Base-by-base conservation (phyloP, 345 rosid genomes). In the Erysimum cheiranthoides region DNA sequence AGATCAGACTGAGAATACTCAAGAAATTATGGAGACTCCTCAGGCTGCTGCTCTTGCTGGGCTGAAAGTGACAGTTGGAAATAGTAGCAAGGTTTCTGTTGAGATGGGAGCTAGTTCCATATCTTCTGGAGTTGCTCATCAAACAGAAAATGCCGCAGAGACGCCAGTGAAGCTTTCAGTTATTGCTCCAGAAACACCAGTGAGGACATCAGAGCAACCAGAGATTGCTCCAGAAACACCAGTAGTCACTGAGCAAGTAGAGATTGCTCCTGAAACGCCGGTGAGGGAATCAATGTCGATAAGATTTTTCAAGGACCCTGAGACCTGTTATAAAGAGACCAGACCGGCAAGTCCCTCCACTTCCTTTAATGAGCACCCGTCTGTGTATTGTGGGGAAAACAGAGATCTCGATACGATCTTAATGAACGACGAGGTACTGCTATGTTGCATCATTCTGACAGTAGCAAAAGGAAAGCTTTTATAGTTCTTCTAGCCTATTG, bases 191-290 rank as follows among this genome's bases (percentile, higher is more conserved):
- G 78, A 73, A 53, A 72, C 70, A 45, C 78, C 68, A 34, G 62
- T 18, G 50, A 64, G 73, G 54, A 65, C 27, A 58, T 50, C 78
- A 57, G 63, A 51, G 45, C 80, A 66, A 59, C 51, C 17, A 46
- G 46, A 31, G 53, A 68, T 79, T 68, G 74, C 71, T 46, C 73
- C 82, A 8, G 74, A 73, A 34, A 69, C 70, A 63, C 78, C 68
- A 32, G 59, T 16, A n/a, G 57, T 46, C 70, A 68, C 57, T 17
- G 81, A 78, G 66, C 67, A 74, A 79, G 70, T 61, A 31, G 80
- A 80, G 74, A 81, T 91, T 59, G 93, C 94, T 64, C 93, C 95
- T 28, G 88, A 84, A 61, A 92, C 95, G 27, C 98, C 96, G 0
- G 75, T 80, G 70, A 82, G 36, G 70, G 72, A 52, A 25, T 76